These are phyloP conservation scores for Pythium rishiriense DNA, from an alignment of 352 stramenopile genomes.

Conservation along the genomic window DNA sequence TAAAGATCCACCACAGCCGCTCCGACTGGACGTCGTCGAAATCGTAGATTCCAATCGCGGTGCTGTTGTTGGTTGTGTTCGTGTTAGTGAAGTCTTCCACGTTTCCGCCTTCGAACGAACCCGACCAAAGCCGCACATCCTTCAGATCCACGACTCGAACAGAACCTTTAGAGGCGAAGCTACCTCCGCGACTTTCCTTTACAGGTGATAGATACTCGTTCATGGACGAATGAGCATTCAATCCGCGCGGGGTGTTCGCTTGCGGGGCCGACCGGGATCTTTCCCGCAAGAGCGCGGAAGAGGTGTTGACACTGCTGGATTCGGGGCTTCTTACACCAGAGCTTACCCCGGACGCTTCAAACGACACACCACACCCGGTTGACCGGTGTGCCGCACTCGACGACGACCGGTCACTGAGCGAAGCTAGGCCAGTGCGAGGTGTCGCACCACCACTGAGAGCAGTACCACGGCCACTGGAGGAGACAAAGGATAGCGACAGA, in stretches of 20 bases:
- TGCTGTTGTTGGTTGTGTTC: slow-evolving; percentile 33
- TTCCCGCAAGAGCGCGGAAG: slow-evolving; percentile 36
- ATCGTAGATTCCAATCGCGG: slow-evolving; percentile 67
- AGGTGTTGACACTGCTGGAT: slow-evolving; percentile 20
- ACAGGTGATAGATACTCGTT: slow-evolving; percentile 33
- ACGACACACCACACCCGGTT: neutral
- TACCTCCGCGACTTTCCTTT: slow-evolving; percentile 27
- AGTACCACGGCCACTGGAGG: slow-evolving; percentile 28
- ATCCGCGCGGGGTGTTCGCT: slow-evolving; percentile 13
- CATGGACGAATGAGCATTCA: neutral
- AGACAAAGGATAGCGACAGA: slow-evolving; percentile 41
- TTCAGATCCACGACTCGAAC: slow-evolving; percentile 60
- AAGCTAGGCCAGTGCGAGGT: slow-evolving; percentile 68
- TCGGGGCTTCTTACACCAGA: slow-evolving; percentile 17
- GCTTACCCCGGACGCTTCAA: slow-evolving; percentile 13
- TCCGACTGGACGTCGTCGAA: slow-evolving; percentile 84
- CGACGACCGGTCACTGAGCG: slow-evolving; percentile 55
- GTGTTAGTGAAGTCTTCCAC: slow-evolving; percentile 22
- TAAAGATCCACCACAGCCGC: slow-evolving; percentile 84
- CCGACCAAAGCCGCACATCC: slow-evolving; percentile 46
- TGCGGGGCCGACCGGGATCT: slow-evolving; percentile 65
- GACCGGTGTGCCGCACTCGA: neutral
- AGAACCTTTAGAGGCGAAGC: neutral
- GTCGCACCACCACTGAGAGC: slow-evolving; percentile 56
- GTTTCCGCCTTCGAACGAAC: slow-evolving; percentile 7